A percentile compares a stretch with the other conserved stretches of the same genome.
These are phyloP conservation scores for Artomyces pyxidatus DNA, from an alignment of 768 basidiomycete genomes.

Conservation along the genomic window DNA sequence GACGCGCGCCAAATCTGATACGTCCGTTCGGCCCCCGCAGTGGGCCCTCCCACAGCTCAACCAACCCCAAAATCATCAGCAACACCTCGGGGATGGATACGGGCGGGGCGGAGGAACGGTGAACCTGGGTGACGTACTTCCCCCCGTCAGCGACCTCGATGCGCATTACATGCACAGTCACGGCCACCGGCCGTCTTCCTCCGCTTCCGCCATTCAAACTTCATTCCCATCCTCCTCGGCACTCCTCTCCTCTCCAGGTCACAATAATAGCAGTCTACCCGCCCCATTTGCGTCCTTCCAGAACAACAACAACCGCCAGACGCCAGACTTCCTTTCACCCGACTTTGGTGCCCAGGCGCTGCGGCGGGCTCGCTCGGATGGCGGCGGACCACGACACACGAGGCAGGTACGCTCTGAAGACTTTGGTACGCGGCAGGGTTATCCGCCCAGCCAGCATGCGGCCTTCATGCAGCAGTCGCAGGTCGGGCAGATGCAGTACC, in stretches of 20 bases:
- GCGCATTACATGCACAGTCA: too few relatives aligned
- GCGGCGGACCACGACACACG: conserved; percentile 34
- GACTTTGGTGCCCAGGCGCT: conserved; percentile 25
- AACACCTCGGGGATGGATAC: neutral
- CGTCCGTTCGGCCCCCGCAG: conserved; percentile 12
- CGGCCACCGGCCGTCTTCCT: conserved; percentile 10
- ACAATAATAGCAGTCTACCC: conserved; percentile 4
- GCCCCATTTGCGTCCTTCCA: conserved; percentile 12
- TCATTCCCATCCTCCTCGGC: conserved; percentile 6
- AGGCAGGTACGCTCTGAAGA: conserved; percentile 60
- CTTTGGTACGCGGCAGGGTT: conserved; percentile 30
- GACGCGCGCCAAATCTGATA: conserved; percentile 15
- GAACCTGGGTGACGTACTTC: conserved; percentile 13
- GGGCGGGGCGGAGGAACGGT: too few relatives aligned
- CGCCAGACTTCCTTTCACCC: conserved; percentile 26
- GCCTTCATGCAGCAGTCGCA: conserved; percentile 28
- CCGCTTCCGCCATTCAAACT: conserved; percentile 12
- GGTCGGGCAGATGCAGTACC: conserved; percentile 25
- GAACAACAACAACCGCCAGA: neutral
- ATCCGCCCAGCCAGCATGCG: conserved; percentile 28
- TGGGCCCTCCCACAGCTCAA: conserved; percentile 5
- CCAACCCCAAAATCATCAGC: conserved; percentile 5
- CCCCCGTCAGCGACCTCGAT: conserved; percentile 5
- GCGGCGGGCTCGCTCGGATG: conserved; percentile 46
- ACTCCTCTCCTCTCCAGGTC: neutral